Conservation (phyloP, 176 grass and related monocot species). For the Eragrostis nindensis region DNA sequence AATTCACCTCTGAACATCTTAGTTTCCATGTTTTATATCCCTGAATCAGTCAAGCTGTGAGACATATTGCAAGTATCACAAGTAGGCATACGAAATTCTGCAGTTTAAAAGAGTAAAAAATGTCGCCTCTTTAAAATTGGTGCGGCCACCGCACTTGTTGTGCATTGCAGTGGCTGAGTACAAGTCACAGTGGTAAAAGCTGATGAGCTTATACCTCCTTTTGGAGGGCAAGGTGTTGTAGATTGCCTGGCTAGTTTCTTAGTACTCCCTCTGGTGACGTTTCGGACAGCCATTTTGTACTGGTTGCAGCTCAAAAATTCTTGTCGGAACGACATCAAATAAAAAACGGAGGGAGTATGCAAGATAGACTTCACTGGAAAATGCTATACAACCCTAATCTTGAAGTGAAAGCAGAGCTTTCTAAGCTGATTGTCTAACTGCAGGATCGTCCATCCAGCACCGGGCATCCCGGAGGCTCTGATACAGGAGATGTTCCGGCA, state of each 20-base stretch:
- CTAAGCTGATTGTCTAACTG: conserved; percentile 29
- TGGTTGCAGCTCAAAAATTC: too few relatives aligned
- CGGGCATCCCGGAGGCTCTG: conserved; percentile 78
- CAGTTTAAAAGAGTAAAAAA: conserved; percentile 7
- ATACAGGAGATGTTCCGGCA: conserved; percentile 92
- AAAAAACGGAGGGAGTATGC: too few relatives aligned
- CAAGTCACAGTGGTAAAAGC: not conserved
- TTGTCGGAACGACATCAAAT: too few relatives aligned
- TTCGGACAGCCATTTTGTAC: too few relatives aligned
- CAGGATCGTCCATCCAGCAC: conserved; percentile 87
- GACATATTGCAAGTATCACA: not conserved
- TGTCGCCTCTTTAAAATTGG: not conserved
- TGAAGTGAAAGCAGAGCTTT: not conserved
- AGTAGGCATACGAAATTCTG: not conserved
- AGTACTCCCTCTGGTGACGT: too few relatives aligned
- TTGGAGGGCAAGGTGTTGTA: not conserved
- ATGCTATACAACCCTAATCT: not conserved
- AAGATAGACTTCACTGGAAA: not conserved
- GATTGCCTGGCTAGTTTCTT: not conserved
- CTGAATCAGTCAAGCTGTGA: not conserved
- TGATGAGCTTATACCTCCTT: not conserved
- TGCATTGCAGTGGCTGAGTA: not conserved
- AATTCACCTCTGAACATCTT: conserved; percentile 15
- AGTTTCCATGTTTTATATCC: not conserved
- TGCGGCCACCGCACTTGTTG: not conserved